Evolutionary conservation across 164 flowering plant species (phyloP).

Genomic region (Chimonanthus praecox): DNA sequence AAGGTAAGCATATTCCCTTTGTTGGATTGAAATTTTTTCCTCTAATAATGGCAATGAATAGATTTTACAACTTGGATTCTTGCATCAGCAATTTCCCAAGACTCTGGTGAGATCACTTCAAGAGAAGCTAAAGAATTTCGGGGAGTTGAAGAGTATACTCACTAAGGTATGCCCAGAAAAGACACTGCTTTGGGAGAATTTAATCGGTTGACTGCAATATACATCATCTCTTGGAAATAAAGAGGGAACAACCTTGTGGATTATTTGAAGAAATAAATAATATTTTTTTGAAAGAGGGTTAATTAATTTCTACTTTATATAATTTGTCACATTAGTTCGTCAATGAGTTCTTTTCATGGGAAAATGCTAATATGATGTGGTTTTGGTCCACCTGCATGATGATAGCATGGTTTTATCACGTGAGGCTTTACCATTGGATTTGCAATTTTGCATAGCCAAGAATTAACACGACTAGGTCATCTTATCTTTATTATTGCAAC

Average conservation of each 20-base stretch:
- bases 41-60: not conserved
- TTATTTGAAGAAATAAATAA: too few species aligned
- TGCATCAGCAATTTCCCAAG: constrained; percentile 34
- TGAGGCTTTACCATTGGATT: too few species aligned
- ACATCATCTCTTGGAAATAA: not conserved
- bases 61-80: not conserved
- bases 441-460: too few species aligned
- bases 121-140: constrained; percentile 28
- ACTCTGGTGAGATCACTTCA: constrained; percentile 16
- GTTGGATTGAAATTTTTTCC: not conserved
- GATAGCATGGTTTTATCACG: too few species aligned
- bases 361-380: too few species aligned
- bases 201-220: constrained; percentile 7
- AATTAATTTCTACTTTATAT: too few species aligned
- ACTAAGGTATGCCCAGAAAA: constrained; percentile 47
- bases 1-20: constrained; percentile 36
- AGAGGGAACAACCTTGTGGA: not conserved
- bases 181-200: constrained; percentile 41
- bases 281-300: too few species aligned
- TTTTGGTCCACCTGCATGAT: too few species aligned
- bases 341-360: too few species aligned
- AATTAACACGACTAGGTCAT: too few species aligned
- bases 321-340: too few species aligned
- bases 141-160: constrained; percentile 36
- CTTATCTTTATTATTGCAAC: too few species aligned